These are phyloP conservation scores for Cryptococcus deneoformans DNA, from an alignment of 1,284 basidiomycete genomes.

Conservation along the genomic window DNA sequence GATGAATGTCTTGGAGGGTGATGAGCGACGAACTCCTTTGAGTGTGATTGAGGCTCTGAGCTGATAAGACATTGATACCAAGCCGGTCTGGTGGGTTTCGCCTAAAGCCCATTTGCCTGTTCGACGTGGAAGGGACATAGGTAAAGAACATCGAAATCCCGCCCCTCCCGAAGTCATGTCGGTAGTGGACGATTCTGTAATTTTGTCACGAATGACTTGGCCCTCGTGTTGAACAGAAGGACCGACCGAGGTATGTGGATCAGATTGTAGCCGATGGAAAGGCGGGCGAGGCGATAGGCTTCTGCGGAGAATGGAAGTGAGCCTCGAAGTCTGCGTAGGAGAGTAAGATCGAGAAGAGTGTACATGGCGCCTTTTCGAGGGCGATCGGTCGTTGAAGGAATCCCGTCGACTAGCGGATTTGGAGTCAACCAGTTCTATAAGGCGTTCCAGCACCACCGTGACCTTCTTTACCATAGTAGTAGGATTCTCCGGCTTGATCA, in stretches of 20 bases:
- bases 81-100: conserved; percentile 28
- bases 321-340: conserved; percentile 4
- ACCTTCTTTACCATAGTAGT: conserved; percentile 23
- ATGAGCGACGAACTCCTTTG: conserved; percentile 16
- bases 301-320: conserved; percentile 20
- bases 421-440: conserved; percentile 17
- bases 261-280: neutral
- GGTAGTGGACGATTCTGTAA: conserved; percentile 21
- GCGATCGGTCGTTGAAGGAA: neutral
- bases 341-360: neutral
- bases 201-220: conserved; percentile 8
- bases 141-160: conserved; percentile 19
- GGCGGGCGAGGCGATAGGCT: conserved; percentile 17
- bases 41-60: conserved; percentile 28
- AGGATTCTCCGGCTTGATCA: conserved; percentile 27
- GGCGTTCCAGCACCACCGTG: conserved; percentile 28
- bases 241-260: too few relatives aligned
- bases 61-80: conserved; percentile 28
- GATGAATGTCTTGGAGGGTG: conserved; percentile 17
- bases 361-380: neutral
- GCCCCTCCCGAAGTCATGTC: conserved; percentile 9
- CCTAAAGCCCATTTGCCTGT: conserved; percentile 36
- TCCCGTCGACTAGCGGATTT: neutral
- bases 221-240: neutral
- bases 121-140: conserved; percentile 24